Base-by-base conservation (phyloP, 331 rosid species). In the Cydonia oblonga region DNA sequence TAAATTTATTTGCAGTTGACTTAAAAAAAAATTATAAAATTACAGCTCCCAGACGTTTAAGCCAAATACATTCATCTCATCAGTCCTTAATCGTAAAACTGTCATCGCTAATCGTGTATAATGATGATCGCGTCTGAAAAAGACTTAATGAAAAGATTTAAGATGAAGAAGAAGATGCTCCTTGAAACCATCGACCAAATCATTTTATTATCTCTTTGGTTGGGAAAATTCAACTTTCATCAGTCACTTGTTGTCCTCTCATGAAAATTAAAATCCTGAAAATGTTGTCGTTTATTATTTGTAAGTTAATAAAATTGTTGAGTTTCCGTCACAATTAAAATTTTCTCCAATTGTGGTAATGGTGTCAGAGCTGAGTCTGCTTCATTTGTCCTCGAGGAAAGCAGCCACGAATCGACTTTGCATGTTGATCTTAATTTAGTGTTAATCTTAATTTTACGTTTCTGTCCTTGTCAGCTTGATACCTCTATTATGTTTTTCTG, bases 341-440 rank as follows among this genome's bases (percentile, higher is more conserved):
- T n/a, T n/a, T n/a, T n/a, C n/a, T n/a, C n/a, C n/a, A n/a, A n/a
- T 56, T 8, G 9, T 18, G 73, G 32, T 7, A 63, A 11, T 38
- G 77, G 76, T 71, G 78, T 70, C 75, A 83, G 72, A 35, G 76
- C 75, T 58, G 73, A 69, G 77, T 23, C 64, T 67, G 40, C 56
- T 75, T 26, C 25, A 20, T 46, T 75, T 84, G 86, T 82, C 82
- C 70, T 72, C 32, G 54, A 12, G 33, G 56, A 71, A 40, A 28
- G 63, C 64, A 14, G 5, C 20, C 23, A 62, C 8, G 15, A 64
- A 3, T 70, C 59, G 29, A 54, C 68, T 64, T 40, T 64, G 51
- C 72, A 22, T 53, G 62, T 26, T 53, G 54, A 51, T 32, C 12
- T 46, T 59, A 70, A 70, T 63, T 63, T 9, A 18, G 12, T 10